Conservation (phyloP, 768 basidiomycete genomes). For the Pulveroboletus frians region DNA sequence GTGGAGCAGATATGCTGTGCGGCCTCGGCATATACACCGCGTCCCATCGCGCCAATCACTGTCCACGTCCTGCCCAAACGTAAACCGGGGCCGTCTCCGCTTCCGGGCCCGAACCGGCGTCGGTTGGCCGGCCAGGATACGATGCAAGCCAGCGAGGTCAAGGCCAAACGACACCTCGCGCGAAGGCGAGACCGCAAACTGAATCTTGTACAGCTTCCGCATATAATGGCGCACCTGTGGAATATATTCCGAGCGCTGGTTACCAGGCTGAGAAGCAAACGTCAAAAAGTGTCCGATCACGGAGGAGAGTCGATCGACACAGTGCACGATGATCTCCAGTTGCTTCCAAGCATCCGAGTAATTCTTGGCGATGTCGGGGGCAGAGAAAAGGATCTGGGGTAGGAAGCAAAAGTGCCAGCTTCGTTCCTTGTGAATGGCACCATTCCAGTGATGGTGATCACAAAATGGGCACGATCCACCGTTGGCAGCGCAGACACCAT, state of each 20-base stretch:
- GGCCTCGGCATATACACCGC: conserved; percentile 75
- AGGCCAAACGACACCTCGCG: conserved; percentile 79
- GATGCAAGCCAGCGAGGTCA: conserved; percentile 77
- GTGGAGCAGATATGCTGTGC: conserved; percentile 52
- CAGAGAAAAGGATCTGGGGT: conserved; percentile 60
- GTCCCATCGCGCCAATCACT: conserved; percentile 70
- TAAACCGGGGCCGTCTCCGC: conserved; percentile 57
- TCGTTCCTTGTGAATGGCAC: conserved; percentile 74
- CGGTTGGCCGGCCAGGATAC: conserved; percentile 69
- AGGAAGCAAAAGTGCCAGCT: conserved; percentile 82
- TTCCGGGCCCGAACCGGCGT: conserved; percentile 44
- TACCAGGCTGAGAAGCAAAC: conserved; percentile 60
- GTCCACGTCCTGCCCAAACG: conserved; percentile 74
- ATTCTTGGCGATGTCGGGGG: conserved; percentile 73
- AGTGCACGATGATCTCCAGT: conserved; percentile 73
- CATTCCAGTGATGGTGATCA: conserved; percentile 89
- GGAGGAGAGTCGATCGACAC: conserved; percentile 67
- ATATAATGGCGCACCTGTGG: conserved; percentile 85
- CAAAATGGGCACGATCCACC: conserved; percentile 93
- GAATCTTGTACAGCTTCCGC: conserved; percentile 85
- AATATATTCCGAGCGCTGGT: conserved; percentile 73
- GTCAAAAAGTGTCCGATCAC: conserved; percentile 78
- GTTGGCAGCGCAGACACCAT: conserved; percentile 77
- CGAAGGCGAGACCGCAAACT: conserved; percentile 81
- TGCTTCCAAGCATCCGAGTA: conserved; percentile 80